phyloP scores from a whole-genome alignment of 2,329 filamentous ascomycete species.

The Fusarium sp. region DNA sequence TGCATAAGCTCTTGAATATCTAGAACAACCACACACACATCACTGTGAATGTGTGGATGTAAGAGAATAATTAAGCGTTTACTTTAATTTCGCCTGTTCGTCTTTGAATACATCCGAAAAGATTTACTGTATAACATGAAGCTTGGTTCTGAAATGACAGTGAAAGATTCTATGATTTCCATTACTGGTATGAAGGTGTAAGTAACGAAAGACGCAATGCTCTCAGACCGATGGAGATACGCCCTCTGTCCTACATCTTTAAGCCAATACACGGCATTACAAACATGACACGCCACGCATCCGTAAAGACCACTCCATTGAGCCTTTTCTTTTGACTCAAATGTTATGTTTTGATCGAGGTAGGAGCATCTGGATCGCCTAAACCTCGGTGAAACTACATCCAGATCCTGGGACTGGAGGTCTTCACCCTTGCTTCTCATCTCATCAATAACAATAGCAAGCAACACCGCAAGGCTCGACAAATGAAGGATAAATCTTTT shows the following conservation, averaged over 20 bases:
- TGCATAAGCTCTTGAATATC: constrained; percentile 6
- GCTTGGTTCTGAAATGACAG: not conserved
- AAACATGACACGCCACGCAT: not conserved
- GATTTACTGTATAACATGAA: not conserved
- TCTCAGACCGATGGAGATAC: not conserved
- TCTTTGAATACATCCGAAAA: not conserved
- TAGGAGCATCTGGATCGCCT: constrained; percentile 1
- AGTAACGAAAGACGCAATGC: not conserved
- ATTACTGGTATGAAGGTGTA: not conserved
- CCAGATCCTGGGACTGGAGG: constrained; percentile 5
- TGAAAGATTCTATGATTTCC: not conserved
- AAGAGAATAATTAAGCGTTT: not conserved
- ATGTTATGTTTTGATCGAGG: not conserved
- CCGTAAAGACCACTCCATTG: not conserved
- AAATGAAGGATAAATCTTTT: not conserved
- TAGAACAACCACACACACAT: not conserved
- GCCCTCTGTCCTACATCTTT: not conserved
- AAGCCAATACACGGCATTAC: not conserved
- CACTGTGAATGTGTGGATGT: not conserved
- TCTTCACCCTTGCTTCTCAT: constrained; percentile 22
- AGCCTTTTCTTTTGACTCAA: not conserved
- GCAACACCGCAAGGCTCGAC: not conserved
- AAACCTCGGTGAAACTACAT: constrained; percentile 21
- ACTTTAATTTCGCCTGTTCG: not conserved
- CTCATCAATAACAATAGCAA: constrained; percentile 31